Percentiles rank a stretch among this genome's conserved stretches.
These are phyloP conservation scores for Carex scoparia DNA, from an alignment of 176 grass and related monocot genomes.

Conservation along the genomic window DNA sequence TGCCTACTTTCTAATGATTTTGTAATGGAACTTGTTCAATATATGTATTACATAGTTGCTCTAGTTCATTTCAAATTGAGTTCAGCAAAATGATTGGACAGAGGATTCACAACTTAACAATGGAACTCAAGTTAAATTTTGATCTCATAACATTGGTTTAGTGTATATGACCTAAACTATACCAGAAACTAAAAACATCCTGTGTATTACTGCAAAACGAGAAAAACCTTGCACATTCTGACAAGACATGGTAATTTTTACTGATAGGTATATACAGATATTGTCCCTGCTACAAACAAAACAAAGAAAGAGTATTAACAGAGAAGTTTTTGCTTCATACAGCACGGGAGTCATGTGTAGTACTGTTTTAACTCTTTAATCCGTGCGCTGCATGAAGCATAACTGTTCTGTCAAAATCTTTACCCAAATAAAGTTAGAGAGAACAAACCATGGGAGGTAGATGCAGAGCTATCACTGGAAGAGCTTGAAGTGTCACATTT, in stretches of 20 bases:
- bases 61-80: background rate
- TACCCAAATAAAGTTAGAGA: conserved; percentile 10
- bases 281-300: background rate
- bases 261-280: background rate
- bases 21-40: background rate
- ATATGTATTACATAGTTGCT: background rate
- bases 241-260: background rate
- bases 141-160: background rate
- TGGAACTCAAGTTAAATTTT: background rate
- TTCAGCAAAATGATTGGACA: background rate
- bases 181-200: background rate
- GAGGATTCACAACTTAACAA: background rate
- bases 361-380: too few species aligned
- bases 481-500: conserved; percentile 84
- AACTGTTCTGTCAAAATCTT: too few species aligned
- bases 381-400: too few species aligned
- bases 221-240: background rate
- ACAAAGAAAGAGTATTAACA: too few species aligned
- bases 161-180: background rate
- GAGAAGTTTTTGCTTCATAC: too few species aligned
- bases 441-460: conserved; percentile 75
- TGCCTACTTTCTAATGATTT: background rate
- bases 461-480: conserved; percentile 74
- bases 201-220: background rate
- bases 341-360: too few species aligned